Percentiles rank a stretch among this genome's conserved stretches.
phyloP scores from a whole-genome alignment of 306 rosid genomes.

The Arachis hypogaea region DNA sequence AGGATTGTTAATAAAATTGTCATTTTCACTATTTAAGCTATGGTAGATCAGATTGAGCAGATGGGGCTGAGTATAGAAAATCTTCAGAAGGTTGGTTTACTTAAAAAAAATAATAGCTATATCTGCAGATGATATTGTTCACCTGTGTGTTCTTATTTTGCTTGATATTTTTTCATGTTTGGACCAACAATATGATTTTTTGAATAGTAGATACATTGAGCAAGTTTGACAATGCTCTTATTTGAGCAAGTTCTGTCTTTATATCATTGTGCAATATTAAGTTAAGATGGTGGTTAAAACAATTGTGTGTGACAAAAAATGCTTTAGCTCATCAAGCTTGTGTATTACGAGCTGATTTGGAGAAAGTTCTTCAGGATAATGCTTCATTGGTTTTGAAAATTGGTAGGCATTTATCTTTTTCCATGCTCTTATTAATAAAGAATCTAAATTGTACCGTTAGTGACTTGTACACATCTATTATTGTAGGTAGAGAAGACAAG shows the following conservation, averaged over 20 bases:
- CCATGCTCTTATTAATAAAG: neutral
- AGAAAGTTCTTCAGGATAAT: conserved; percentile 81
- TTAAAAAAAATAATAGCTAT: neutral
- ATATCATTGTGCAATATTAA: neutral
- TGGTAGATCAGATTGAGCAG: conserved; percentile 94
- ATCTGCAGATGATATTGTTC: neutral
- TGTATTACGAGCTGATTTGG: conserved; percentile 73
- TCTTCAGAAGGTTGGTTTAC: conserved; percentile 73
- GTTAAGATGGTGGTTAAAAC: conserved; percentile 26
- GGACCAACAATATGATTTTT: conserved; percentile 73
- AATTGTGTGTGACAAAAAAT: conserved; percentile 61
- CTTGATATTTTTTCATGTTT: conserved; percentile 26
- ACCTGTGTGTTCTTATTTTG: neutral
- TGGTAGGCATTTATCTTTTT: conserved; percentile 46
- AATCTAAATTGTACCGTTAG: neutral
- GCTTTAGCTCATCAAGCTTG: conserved; percentile 92
- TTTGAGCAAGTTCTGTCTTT: conserved; percentile 49
- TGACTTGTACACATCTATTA: neutral
- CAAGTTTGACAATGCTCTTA: conserved; percentile 73
- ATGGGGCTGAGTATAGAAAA: conserved; percentile 71
- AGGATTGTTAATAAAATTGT: too few species aligned
- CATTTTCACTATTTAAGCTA: conserved; percentile 57
- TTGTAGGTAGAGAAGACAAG: conserved; percentile 83
- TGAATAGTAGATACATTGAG: conserved; percentile 59
- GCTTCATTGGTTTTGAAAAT: conserved; percentile 75